A percentile compares a stretch with the other conserved stretches of the same genome.
Conservation (phyloP, 2,329 filamentous ascomycete genomes). For the Pseudopyrenochaeta lycopersici region DNA sequence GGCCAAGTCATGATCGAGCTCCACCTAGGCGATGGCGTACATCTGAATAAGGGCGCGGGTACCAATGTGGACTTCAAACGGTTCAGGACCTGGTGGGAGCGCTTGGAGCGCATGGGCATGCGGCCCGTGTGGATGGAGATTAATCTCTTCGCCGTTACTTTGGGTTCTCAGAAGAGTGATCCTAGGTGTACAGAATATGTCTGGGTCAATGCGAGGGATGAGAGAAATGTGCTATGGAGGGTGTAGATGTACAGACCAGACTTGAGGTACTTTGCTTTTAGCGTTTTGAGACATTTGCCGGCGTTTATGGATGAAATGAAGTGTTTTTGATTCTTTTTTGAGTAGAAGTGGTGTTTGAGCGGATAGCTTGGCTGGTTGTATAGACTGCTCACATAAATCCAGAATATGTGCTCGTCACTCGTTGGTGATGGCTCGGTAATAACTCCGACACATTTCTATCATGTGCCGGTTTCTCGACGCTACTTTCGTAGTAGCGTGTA, state of each 20-base stretch:
- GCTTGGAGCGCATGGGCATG: constrained; percentile 46
- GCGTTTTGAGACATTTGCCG: too few species aligned
- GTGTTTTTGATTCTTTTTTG: too few species aligned
- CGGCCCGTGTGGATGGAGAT: constrained; percentile 46
- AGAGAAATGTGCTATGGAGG: constrained; percentile 39
- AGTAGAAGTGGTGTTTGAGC: too few species aligned
- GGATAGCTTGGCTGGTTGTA: too few species aligned
- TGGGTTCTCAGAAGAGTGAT: constrained; percentile 35
- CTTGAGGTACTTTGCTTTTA: background rate
- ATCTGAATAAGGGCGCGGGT: constrained; percentile 11
- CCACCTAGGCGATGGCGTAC: constrained; percentile 35
- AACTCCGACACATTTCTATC: too few species aligned
- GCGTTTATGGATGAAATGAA: too few species aligned
- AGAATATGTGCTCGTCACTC: too few species aligned
- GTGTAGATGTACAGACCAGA: constrained; percentile 5
- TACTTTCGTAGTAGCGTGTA: too few species aligned
- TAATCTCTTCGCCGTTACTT: constrained; percentile 42
- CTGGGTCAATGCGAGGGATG: constrained; percentile 43
- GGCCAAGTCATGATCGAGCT: constrained; percentile 47
- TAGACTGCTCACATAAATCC: too few species aligned
- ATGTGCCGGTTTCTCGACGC: too few species aligned
- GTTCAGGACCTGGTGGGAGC: constrained; percentile 45
- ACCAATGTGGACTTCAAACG: constrained; percentile 34
- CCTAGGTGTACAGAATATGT: constrained; percentile 46
- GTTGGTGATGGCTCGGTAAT: too few species aligned